Evolutionary conservation across 2,329 filamentous ascomycete species (phyloP), one percentile per base, ranked within the genome.

Genomic region (Aspergillus nomiae): DNA sequence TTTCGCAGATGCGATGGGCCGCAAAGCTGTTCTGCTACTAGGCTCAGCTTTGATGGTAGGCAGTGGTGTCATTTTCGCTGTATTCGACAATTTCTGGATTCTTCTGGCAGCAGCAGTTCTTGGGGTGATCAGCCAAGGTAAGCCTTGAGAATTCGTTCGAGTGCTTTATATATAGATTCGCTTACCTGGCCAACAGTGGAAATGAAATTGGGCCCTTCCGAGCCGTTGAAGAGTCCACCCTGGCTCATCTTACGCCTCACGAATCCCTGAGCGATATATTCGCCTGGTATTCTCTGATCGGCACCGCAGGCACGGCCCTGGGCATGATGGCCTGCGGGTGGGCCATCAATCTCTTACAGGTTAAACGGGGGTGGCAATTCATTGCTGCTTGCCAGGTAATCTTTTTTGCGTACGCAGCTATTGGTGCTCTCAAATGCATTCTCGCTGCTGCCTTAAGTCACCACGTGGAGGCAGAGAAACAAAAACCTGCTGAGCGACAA

Each of bases 201-300:
- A 84, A 86, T 19, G 89, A 90, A 67, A 89, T 90, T 70, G 89
- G 88, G 0, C 88, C 89, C 0, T 90, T 90, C 67, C 80, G 88
- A 43, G 86, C 86, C 4, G 86, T 91, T 36, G 89, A 90, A 71
- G 88, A 90, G 78, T 87, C 85, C 0, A 86, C 85, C 38, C 72
- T 90, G 9, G 85, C 87, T 6, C 86, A 89, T 70, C 78, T 90
- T 51, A 89, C 87, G 0, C 81, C 77, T 0, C 80, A 83, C 0
- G 74, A 80, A 34, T 84, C 83, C 0, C 78, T 88, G 54, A 79
- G 86, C 16, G 87, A 90, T 73, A 87, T 90, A n/a, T 79, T 90
- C 63, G 83, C 85, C 10, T 90, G 88, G 88, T 89, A 90, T 69
- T 77, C 74, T 3, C 68, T 79, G 7, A 68, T 74, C 55, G 89